Evolutionary conservation across 2,329 filamentous ascomycete species (phyloP), one percentile per base, ranked within the genome.

Genomic region (Penicillium brasilianum): DNA sequence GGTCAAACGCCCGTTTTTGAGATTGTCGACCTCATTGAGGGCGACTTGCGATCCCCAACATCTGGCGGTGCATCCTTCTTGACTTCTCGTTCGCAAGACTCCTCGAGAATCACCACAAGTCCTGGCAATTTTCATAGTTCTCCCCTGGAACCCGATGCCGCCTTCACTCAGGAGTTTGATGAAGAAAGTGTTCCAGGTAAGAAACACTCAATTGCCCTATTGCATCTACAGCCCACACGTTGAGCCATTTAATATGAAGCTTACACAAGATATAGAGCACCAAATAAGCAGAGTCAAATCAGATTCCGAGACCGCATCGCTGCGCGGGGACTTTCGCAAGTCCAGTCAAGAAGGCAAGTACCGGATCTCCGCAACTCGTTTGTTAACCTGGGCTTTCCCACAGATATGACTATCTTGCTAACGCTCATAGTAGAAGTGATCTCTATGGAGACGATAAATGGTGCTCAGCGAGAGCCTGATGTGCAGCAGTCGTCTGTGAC

Each of bases 121-220:
- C 34, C 48, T 50, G n/a, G 28, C 3, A 34, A 50, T 16, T 34
- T 34, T n/a, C 48, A 50, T 8, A 34, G n/a, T 22, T 28, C 48
- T 10, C 48, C n/a, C 34, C 16, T 34, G 22, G 22, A 7, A 20
- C 43, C 20, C 18, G 14, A 28, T n/a, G 7, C 13, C 8, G 20
- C 28, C 18, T 50, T 34, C n/a, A 18, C 48, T 50, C 28, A 28
- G 30, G 28, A 32, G 30, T 13, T 16, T 50, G 48, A 22, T 34
- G 48, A 50, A 18, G n/a, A 50, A 34, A n/a, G 30, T 34, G n/a
- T 20, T 50, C n/a, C 10, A 50, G 46, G 48, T 50, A 34, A 20
- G 48, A 50, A 34, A 20, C 9, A 1, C 2, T 4, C 18, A 14
- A 32, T 49, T 32, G 43, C 20, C 13, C 13, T 7, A 11, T 25